A percentile compares a stretch with the other conserved stretches of the same genome.
These are phyloP conservation scores for Avena eriantha DNA, from an alignment of 176 grass and related monocot genomes.

Conservation along the genomic window DNA sequence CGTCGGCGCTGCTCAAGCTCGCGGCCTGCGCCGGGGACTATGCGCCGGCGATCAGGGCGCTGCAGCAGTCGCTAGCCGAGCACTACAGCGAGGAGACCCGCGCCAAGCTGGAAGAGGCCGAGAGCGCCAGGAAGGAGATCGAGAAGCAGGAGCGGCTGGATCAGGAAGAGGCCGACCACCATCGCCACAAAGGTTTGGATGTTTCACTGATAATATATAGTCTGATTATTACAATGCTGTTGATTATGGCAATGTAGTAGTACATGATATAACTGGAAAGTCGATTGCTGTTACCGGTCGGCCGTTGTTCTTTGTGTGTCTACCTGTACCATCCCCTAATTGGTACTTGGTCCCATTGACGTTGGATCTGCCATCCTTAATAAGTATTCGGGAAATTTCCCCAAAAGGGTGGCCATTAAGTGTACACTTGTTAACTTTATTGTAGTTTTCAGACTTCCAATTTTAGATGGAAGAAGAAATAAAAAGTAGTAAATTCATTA, in stretches of 20 bases:
- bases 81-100: conserved; percentile 53
- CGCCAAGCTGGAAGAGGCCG: conserved; percentile 48
- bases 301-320: background rate
- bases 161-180: conserved; percentile 53
- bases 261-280: background rate
- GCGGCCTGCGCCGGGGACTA: conserved; percentile 49
- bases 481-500: background rate
- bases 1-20: conserved; percentile 50
- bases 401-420: background rate
- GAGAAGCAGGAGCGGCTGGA: conserved; percentile 59
- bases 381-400: background rate
- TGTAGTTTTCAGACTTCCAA: background rate
- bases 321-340: background rate
- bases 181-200: conserved; percentile 57
- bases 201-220: background rate
- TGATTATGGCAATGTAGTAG: background rate
- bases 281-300: background rate
- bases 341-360: background rate
- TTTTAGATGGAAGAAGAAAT: conserved; percentile 3
- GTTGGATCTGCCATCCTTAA: background rate
- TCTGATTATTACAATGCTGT: background rate
- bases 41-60: conserved; percentile 44
- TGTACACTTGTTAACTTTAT: background rate
- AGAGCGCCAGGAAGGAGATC: conserved; percentile 33
- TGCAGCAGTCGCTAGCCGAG: conserved; percentile 53